These are phyloP conservation scores for Orbilia javanica DNA, from an alignment of 2,329 filamentous ascomycete genomes.

Conservation along the genomic window DNA sequence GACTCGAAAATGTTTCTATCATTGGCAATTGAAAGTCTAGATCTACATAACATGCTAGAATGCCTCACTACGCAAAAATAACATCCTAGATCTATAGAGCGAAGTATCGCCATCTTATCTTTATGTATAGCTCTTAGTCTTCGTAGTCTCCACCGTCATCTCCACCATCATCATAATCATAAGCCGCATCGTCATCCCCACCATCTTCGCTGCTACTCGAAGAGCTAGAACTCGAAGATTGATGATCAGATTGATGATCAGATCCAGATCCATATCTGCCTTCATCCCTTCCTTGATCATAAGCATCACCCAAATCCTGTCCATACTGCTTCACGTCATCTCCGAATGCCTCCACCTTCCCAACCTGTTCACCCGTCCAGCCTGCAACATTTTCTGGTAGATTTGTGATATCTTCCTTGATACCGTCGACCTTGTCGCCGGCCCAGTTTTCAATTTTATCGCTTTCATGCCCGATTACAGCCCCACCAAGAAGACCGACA, in stretches of 20 bases:
- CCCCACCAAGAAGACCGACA: slow-evolving; percentile 48
- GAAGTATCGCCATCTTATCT: too few species aligned
- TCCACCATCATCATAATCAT: slow-evolving; percentile 30
- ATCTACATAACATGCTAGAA: slow-evolving; percentile 7
- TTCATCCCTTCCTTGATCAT: slow-evolving; percentile 42
- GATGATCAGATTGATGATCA: neutral
- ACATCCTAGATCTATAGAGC: neutral
- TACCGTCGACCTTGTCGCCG: slow-evolving; percentile 24
- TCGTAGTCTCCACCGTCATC: slow-evolving; percentile 33
- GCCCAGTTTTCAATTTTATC: slow-evolving; percentile 26
- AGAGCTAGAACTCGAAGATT: neutral
- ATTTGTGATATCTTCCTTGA: slow-evolving; percentile 31
- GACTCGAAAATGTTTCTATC: neutral
- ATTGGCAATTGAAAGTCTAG: neutral
- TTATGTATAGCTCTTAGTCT: neutral
- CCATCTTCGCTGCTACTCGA: slow-evolving; percentile 22
- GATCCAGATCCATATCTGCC: slow-evolving; percentile 27
- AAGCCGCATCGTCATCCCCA: slow-evolving; percentile 8
- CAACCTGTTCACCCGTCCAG: slow-evolving; percentile 40
- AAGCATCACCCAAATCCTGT: slow-evolving; percentile 30
- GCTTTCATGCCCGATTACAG: slow-evolving; percentile 37
- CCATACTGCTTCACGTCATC: slow-evolving; percentile 39
- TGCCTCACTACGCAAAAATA: neutral
- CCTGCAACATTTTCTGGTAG: slow-evolving; percentile 21
- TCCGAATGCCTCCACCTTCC: slow-evolving; percentile 31